These are phyloP conservation scores for Populus hybrid DNA, from an alignment of 441 rosid species.

Conservation along the genomic window DNA sequence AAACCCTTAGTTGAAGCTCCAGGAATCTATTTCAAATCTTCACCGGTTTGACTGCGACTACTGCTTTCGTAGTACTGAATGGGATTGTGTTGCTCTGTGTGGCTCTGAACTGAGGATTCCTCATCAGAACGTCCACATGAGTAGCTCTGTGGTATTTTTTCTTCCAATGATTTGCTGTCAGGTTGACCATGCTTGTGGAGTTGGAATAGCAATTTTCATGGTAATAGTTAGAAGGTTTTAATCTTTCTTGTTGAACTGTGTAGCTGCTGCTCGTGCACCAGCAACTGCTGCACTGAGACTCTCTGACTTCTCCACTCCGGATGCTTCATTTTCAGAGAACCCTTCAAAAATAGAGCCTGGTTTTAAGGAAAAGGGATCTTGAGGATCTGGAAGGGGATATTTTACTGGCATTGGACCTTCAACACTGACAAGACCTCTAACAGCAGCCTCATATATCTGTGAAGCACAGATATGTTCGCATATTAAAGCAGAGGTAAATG, in stretches of 20 bases:
- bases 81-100: too few relatives aligned
- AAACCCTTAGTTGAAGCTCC: conserved; percentile 53
- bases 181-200: conserved; percentile 20
- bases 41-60: too few relatives aligned
- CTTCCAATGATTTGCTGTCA: conserved; percentile 22
- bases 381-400: conserved; percentile 65
- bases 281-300: conserved; percentile 66
- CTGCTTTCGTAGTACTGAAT: too few relatives aligned
- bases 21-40: conserved; percentile 21
- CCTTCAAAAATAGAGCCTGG: conserved; percentile 54
- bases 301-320: conserved; percentile 39
- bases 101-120: neutral
- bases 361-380: conserved; percentile 65
- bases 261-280: conserved; percentile 80
- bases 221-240: conserved; percentile 24
- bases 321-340: conserved; percentile 25
- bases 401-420: conserved; percentile 52
- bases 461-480: conserved; percentile 3
- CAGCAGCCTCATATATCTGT: conserved; percentile 69
- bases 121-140: conserved; percentile 17
- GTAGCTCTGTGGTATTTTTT: conserved; percentile 19
- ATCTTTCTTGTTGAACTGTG: conserved; percentile 61
- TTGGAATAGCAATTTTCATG: conserved; percentile 14
- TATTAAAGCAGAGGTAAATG: neutral
- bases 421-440: conserved; percentile 62